Conservation (phyloP, 768 basidiomycete species). For the Xanthoconium stramineum region DNA sequence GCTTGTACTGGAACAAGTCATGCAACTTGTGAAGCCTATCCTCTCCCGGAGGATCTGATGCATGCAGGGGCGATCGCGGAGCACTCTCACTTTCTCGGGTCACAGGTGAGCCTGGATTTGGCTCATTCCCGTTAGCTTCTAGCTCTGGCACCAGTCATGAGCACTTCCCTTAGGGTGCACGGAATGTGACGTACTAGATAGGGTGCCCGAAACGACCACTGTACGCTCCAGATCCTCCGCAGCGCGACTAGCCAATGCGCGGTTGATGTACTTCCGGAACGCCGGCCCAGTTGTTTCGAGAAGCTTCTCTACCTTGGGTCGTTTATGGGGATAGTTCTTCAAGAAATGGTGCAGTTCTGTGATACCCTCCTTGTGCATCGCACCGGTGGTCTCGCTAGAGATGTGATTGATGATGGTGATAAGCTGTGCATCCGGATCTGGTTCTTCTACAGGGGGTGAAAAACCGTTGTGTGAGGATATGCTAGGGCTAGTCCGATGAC, state of each 20-base stretch:
- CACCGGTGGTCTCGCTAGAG: conserved; percentile 84
- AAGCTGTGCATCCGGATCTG: conserved; percentile 83
- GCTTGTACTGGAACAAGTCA: conserved; percentile 75
- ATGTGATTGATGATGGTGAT: conserved; percentile 82
- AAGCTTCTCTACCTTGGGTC: conserved; percentile 79
- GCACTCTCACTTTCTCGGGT: conserved; percentile 27
- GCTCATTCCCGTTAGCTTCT: conserved; percentile 51
- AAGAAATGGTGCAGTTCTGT: conserved; percentile 93
- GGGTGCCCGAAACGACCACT: conserved; percentile 76
- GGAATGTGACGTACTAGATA: conserved; percentile 59
- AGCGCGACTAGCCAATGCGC: conserved; percentile 84
- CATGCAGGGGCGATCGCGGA: conserved; percentile 35
- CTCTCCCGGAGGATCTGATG: conserved; percentile 41
- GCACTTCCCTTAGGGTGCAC: neutral
- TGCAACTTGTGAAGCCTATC: conserved; percentile 74
- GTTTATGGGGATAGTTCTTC: conserved; percentile 85
- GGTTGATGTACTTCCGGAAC: conserved; percentile 88
- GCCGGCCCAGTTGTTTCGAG: conserved; percentile 85
- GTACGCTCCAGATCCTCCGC: conserved; percentile 81
- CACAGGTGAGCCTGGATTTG: conserved; percentile 33
- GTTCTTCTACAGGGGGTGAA: conserved; percentile 65
- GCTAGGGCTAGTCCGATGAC: conserved; percentile 67
- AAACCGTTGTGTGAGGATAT: conserved; percentile 57
- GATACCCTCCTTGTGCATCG: conserved; percentile 90
- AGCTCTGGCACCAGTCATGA: conserved; percentile 43